A percentile compares a stretch with the other conserved stretches of the same genome.
Evolutionary conservation across 768 basidiomycete species (phyloP).

Genomic region (Leccinum obscurum): DNA sequence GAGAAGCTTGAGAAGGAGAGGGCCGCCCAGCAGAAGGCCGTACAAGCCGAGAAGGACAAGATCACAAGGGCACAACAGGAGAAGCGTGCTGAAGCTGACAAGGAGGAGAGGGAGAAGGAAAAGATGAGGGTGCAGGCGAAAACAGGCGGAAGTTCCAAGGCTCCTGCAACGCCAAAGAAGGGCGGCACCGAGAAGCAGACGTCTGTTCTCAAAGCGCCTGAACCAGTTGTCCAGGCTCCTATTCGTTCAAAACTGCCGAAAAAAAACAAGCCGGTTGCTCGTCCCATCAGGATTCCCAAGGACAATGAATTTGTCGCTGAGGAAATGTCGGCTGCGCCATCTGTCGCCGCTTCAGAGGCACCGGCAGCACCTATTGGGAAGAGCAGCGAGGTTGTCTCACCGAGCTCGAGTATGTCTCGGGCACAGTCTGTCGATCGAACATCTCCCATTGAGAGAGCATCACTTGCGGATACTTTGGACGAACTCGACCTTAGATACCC

Average conservation of each 20-base stretch:
- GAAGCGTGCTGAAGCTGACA: slow-evolving; percentile 28
- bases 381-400: slow-evolving; percentile 36
- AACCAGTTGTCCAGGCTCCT: slow-evolving; percentile 60
- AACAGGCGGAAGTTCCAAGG: slow-evolving; percentile 27
- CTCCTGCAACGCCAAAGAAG: slow-evolving; percentile 19
- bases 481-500: slow-evolving; percentile 65
- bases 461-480: slow-evolving; percentile 64
- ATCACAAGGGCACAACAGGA: slow-evolving; percentile 35
- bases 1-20: slow-evolving; percentile 43
- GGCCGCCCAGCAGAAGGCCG: slow-evolving; percentile 31
- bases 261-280: slow-evolving; percentile 69
- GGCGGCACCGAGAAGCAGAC: slow-evolving; percentile 20
- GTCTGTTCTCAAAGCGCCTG: slow-evolving; percentile 22
- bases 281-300: slow-evolving; percentile 57
- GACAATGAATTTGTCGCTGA: slow-evolving; percentile 52
- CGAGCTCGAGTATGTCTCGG: slow-evolving; percentile 57
- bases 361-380: slow-evolving; percentile 38
- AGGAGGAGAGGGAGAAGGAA: slow-evolving; percentile 32
- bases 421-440: slow-evolving; percentile 58
- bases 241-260: slow-evolving; percentile 82
- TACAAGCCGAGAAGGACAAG: slow-evolving; percentile 39
- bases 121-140: slow-evolving; percentile 29
- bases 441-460: slow-evolving; percentile 45
- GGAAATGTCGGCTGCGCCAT: slow-evolving; percentile 42
- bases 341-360: slow-evolving; percentile 50